phyloP scores from a whole-genome alignment of 1,284 basidiomycete genomes.

The Trametes pubescens region DNA sequence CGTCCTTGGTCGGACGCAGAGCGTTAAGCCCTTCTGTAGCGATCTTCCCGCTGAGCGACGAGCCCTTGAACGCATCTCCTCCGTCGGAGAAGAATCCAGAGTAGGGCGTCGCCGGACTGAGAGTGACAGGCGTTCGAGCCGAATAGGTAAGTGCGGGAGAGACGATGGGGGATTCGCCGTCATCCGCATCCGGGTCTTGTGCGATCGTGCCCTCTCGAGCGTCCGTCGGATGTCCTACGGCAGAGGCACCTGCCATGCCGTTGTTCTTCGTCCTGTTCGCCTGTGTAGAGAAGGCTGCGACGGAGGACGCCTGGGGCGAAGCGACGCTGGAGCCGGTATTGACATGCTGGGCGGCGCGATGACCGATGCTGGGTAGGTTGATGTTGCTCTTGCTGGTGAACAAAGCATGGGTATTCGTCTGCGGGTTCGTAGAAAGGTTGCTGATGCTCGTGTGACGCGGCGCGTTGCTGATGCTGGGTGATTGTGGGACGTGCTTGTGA shows the following conservation, averaged over 20 bases:
- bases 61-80: conserved; percentile 42
- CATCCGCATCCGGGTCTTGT: conserved; percentile 34
- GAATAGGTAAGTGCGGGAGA: conserved; percentile 49
- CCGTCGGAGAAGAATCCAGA: conserved; percentile 45
- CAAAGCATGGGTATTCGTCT: conserved; percentile 32
- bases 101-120: conserved; percentile 49
- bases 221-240: not conserved
- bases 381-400: conserved; percentile 33
- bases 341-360: conserved; percentile 13
- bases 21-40: conserved; percentile 2
- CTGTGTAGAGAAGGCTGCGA: too few species aligned
- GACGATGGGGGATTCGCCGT: conserved; percentile 43
- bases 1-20: conserved; percentile 7
- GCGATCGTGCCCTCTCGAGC: not conserved
- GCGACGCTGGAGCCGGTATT: not conserved
- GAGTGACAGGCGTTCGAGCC: conserved; percentile 46
- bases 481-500: conserved; percentile 14
- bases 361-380: conserved; percentile 24
- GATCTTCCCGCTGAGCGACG: conserved; percentile 10
- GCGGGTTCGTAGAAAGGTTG: conserved; percentile 18
- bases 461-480: conserved; percentile 5
- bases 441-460: conserved; percentile 17
- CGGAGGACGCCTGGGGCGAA: not conserved
- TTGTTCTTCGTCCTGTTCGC: conserved; percentile 1
- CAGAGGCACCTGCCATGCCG: too few species aligned